Base-by-base conservation (phyloP, 106 monocot genomes). In the Cymbidium sinense region DNA sequence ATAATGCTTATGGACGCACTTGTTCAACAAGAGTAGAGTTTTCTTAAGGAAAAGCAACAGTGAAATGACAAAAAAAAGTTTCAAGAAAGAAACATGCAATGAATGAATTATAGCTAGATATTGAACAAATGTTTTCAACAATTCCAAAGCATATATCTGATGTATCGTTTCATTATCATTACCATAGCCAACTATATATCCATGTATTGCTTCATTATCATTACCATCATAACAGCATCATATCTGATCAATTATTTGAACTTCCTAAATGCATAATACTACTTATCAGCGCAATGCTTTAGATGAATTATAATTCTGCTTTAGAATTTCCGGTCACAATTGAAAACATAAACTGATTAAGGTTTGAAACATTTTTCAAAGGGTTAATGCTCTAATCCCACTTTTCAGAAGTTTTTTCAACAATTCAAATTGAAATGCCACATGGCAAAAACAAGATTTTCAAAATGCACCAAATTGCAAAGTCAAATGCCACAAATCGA, bases 161-260 rank as follows among this genome's bases (percentile, higher is more conserved):
- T 62, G 27, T 9, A 23, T 62, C 27, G 23, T 62, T 25, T 62
- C 25, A 62, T 47, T 47, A 47, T 13, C 11, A 47, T 47, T 47
- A 47, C 1, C 61, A 62, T 62, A n/a, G n/a, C n/a, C n/a, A n/a
- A n/a, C n/a, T n/a, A 62, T 11, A 62, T 7, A 62, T 62, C 11
- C 11, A 62, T 62, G 27, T 9, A 23, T 62, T 62, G 23, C 27
- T 25, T 62, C 25, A 62, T 47, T 47, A 47, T 13, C 11, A 47
- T 47, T 47, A 47, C 1, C 61, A 62, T 62, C 23, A 62, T 25
- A 23, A 62, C 23, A 28, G 1, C 2, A 62, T 25, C 4, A 62
- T 25, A 62, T 62, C 27, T 62, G 61, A 62, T n/a, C n/a, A 62
- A 27, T 62, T 62, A 62, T 62, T 62, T 62, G 61, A 62, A 62